Evolutionary conservation across 805 yeast genomes (phyloP).

Genomic region (Wickerhamiella domercqiae): DNA sequence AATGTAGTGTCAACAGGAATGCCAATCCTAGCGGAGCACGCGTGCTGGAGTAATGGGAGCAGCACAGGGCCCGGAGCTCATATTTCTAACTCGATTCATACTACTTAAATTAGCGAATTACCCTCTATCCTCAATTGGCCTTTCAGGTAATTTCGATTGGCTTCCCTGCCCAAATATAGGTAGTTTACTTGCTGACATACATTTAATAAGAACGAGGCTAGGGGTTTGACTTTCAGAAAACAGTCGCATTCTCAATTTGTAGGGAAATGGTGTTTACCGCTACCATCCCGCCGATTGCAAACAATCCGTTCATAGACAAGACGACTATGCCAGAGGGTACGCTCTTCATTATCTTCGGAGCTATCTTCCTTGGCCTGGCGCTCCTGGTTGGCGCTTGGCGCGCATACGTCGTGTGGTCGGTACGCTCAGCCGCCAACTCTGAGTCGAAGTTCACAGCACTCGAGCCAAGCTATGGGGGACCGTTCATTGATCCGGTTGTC

Average conservation of each 20-base stretch:
- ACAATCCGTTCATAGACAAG: conserved; percentile 50
- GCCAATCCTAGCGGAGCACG: too few relatives aligned
- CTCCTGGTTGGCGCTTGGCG: conserved; percentile 40
- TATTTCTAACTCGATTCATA: too few relatives aligned
- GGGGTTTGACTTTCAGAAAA: too few relatives aligned
- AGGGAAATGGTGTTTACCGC: conserved; percentile 26
- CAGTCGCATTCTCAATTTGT: background rate
- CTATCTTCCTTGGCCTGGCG: conserved; percentile 45
- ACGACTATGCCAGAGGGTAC: conserved; percentile 52
- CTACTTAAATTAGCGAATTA: too few relatives aligned
- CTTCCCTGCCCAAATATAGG: too few relatives aligned
- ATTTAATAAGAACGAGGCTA: too few relatives aligned
- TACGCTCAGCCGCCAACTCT: conserved; percentile 37
- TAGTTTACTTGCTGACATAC: too few relatives aligned
- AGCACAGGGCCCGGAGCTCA: too few relatives aligned
- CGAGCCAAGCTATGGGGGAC: conserved; percentile 17
- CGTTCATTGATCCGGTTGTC: conserved; percentile 15
- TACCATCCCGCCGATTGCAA: conserved; percentile 39
- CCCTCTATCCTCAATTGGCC: too few relatives aligned
- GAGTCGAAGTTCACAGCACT: conserved; percentile 18
- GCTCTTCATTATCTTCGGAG: conserved; percentile 69
- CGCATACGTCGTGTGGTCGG: conserved; percentile 29
- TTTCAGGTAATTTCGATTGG: too few relatives aligned
- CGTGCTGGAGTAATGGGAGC: too few relatives aligned
- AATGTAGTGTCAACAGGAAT: too few relatives aligned